A percentile compares a stretch with the other conserved stretches of the same genome.
Evolutionary conservation across 139 green algal genomes (phyloP).

Genomic region (Coelastrella sp.): DNA sequence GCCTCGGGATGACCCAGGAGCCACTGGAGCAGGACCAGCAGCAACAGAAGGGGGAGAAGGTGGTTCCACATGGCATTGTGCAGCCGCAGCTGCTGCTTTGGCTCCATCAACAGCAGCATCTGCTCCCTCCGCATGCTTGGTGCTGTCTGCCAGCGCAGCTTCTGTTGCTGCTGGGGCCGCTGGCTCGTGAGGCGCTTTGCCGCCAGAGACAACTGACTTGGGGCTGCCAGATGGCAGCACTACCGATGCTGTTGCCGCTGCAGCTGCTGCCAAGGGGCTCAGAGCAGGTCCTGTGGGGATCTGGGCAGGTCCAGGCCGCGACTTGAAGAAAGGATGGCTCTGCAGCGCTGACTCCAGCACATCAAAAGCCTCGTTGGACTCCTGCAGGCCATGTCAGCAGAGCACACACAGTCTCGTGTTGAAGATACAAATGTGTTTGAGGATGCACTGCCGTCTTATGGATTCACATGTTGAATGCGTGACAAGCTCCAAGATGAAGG

Average conservation of each 20-base stretch:
- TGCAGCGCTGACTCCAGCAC: constrained; percentile 67
- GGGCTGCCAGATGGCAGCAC: neutral
- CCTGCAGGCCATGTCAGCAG: constrained; percentile 42
- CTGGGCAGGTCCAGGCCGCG: constrained; percentile 34
- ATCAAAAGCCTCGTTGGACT: constrained; percentile 72
- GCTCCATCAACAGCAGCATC: neutral
- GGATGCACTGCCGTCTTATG: too few species aligned
- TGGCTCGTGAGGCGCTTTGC: neutral
- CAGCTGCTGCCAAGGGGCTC: neutral
- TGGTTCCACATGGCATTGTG: neutral
- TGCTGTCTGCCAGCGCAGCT: neutral
- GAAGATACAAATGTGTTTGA: too few species aligned
- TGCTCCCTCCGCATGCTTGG: neutral
- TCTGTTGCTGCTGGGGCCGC: neutral
- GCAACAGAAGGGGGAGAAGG: constrained; percentile 14
- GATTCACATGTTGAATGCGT: too few species aligned
- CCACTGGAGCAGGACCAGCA: neutral
- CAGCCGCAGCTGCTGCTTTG: constrained; percentile 7
- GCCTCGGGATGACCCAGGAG: neutral
- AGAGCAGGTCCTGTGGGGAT: constrained; percentile 23
- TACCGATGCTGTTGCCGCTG: constrained; percentile 34
- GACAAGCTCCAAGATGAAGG: too few species aligned
- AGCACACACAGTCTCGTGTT: neutral
- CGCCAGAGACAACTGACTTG: neutral
- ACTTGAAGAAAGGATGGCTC: constrained; percentile 53